Conservation (phyloP, 345 rosid genomes). For the Camelina laxa region DNA sequence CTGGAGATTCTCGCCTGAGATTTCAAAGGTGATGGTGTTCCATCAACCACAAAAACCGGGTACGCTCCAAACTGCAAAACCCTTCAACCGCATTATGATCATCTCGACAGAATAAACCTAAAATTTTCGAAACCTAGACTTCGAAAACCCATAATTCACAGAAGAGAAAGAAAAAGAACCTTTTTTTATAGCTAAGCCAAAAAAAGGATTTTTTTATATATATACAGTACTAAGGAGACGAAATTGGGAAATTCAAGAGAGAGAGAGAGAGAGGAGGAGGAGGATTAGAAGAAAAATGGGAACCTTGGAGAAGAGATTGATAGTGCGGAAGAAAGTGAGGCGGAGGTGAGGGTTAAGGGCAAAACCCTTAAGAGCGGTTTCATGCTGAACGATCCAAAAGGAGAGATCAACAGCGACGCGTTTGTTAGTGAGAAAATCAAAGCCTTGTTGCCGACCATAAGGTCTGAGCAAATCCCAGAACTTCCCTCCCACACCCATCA, state of each 20-base stretch:
- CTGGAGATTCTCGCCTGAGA: conserved; percentile 70
- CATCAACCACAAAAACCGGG: conserved; percentile 87
- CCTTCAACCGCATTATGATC: conserved; percentile 21
- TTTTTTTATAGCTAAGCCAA: neutral
- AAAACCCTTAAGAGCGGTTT: conserved; percentile 63
- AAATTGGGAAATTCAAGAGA: conserved; percentile 4
- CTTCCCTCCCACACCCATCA: conserved; percentile 88
- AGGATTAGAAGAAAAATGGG: neutral
- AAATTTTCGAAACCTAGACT: neutral
- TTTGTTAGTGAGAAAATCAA: conserved; percentile 68
- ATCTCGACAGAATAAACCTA: neutral
- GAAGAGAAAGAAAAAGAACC: neutral
- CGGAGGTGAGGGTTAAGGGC: conserved; percentile 69
- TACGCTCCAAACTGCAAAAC: conserved; percentile 81
- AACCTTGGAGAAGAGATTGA: conserved; percentile 88
- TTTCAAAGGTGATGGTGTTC: conserved; percentile 85
- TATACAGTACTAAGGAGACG: neutral
- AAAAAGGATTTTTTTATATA: neutral
- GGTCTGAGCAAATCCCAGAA: conserved; percentile 91
- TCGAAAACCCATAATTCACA: neutral
- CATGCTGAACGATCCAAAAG: conserved; percentile 86
- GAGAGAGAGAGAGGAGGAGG: neutral
- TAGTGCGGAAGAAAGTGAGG: conserved; percentile 87
- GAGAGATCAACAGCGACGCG: conserved; percentile 91
- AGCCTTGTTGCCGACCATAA: conserved; percentile 58